Evolutionary conservation across 2,329 filamentous ascomycete species (phyloP).

Genomic region (Pseudogymnoascus sp.): DNA sequence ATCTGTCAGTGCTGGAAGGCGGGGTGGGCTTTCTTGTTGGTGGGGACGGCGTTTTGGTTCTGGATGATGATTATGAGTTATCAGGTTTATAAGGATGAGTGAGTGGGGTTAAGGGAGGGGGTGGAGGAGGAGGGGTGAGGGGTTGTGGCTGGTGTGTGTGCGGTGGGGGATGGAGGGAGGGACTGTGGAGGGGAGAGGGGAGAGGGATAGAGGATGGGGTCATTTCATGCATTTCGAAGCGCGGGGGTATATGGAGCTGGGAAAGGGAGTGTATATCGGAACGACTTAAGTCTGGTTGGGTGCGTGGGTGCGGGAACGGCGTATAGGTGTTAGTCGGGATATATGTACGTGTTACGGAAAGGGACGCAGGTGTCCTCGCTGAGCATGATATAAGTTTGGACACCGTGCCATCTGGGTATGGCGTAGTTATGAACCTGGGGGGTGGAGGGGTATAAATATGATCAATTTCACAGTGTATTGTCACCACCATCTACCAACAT

Average conservation of each 20-base stretch:
- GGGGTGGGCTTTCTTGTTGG: slow-evolving; percentile 53
- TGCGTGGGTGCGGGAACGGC: neutral
- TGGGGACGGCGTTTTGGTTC: slow-evolving; percentile 51
- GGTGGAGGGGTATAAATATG: too few species aligned
- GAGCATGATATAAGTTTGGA: too few species aligned
- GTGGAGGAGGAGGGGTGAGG: neutral
- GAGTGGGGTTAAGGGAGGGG: neutral
- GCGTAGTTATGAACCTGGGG: too few species aligned
- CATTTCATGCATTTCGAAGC: neutral
- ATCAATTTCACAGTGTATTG: too few species aligned
- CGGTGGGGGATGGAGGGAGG: neutral
- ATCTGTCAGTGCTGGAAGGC: slow-evolving; percentile 61
- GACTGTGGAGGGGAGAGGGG: neutral
- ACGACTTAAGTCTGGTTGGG: neutral
- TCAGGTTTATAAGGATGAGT: slow-evolving; percentile 41
- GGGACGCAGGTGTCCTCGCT: too few species aligned
- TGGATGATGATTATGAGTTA: slow-evolving; percentile 63
- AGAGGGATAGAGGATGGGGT: neutral
- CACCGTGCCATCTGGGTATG: too few species aligned
- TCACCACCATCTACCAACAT: too few species aligned
- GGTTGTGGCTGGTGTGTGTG: too few species aligned
- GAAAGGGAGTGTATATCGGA: neutral
- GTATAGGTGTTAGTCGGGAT: neutral
- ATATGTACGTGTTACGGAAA: neutral
- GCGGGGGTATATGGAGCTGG: neutral